Percentiles rank a stretch among this genome's conserved stretches.
Conservation (phyloP, 345 rosid genomes). For the Carallia pectinifolia region DNA sequence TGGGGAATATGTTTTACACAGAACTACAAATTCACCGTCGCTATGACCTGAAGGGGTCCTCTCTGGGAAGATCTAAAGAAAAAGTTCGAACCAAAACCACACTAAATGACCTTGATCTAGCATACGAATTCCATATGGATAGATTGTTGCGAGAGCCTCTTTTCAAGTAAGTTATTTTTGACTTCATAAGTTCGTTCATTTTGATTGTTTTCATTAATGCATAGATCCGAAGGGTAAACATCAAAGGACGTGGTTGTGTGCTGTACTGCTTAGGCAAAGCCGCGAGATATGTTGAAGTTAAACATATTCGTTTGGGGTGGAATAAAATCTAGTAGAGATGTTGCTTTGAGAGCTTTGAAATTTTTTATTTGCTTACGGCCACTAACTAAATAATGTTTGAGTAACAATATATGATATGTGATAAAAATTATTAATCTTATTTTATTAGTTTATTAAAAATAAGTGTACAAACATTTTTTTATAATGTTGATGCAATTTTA, state of each 20-base stretch:
- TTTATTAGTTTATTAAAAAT: too few relatives aligned
- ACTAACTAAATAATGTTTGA: too few relatives aligned
- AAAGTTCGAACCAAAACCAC: slow-evolving; percentile 72
- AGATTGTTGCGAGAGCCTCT: slow-evolving; percentile 69
- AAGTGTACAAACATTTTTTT: too few relatives aligned
- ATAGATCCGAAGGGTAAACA: neutral
- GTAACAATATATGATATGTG: too few relatives aligned
- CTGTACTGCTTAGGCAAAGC: neutral
- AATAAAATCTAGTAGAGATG: too few relatives aligned
- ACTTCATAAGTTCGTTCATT: neutral
- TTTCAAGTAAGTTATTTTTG: slow-evolving; percentile 60
- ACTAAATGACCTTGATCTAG: slow-evolving; percentile 80
- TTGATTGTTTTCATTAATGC: neutral
- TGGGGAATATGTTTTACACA: slow-evolving; percentile 99
- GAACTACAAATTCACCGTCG: slow-evolving; percentile 84
- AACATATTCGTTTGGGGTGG: too few relatives aligned
- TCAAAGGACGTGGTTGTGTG: neutral
- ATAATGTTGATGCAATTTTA: too few relatives aligned
- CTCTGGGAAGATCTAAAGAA: slow-evolving; percentile 67
- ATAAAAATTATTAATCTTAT: too few relatives aligned
- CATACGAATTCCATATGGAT: slow-evolving; percentile 88
- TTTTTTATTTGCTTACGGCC: too few relatives aligned
- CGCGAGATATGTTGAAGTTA: neutral
- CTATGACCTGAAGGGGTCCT: slow-evolving; percentile 91
- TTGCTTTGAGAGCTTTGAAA: too few relatives aligned